Conservation (phyloP, 257 asterid species). For the Nicotiana sylvestris region DNA sequence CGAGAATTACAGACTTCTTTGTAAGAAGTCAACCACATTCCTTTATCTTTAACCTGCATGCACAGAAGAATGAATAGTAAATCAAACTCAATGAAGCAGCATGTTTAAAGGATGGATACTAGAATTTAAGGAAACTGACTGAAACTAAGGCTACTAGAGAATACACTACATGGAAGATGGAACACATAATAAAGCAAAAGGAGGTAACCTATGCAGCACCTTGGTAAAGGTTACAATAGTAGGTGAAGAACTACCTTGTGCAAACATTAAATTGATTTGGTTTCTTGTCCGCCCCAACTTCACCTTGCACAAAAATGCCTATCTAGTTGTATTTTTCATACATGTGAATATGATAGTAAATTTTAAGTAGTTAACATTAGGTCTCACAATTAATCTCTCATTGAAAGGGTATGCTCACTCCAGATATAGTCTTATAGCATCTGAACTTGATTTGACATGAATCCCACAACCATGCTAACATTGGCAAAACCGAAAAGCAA, state of each 20-base stretch:
- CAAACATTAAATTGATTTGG: neutral
- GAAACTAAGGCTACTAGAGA: neutral
- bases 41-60: conserved; percentile 81
- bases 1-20: conserved; percentile 58
- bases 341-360: neutral
- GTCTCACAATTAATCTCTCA: neutral
- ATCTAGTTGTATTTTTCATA: neutral
- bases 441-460: neutral
- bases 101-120: neutral
- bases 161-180: neutral
- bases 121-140: neutral
- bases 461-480: neutral
- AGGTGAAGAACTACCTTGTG: neutral
- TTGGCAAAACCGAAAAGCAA: neutral
- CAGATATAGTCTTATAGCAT: neutral
- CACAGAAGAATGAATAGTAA: conserved; percentile 11
- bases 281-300: neutral
- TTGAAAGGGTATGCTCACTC: neutral
- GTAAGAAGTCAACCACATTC: conserved; percentile 64
- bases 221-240: neutral
- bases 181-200: neutral
- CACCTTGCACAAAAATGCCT: neutral
- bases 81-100: conserved; percentile 1
- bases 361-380: neutral
- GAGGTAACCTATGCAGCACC: neutral